These are phyloP conservation scores for Yamadazyma mexicana DNA, from an alignment of 1,139 yeast genomes.

Conservation along the genomic window DNA sequence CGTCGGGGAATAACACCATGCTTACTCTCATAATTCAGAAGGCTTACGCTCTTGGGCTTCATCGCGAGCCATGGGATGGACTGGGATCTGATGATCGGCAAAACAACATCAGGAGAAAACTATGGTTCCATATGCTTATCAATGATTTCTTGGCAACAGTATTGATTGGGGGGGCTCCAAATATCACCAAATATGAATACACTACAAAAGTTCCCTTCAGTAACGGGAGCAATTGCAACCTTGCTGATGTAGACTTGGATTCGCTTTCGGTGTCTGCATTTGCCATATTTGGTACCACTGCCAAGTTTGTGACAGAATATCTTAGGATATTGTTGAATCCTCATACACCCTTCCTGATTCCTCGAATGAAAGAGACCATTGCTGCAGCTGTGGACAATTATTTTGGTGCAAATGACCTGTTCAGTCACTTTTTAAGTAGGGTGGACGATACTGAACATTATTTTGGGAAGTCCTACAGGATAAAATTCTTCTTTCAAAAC, in stretches of 20 bases:
- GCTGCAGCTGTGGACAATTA: not conserved
- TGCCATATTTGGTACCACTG: not conserved
- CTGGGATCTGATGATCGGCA: constrained; percentile 21
- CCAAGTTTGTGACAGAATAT: not conserved
- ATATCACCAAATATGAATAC: constrained; percentile 26
- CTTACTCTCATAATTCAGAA: constrained; percentile 40
- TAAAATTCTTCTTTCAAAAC: constrained; percentile 5
- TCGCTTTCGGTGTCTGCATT: not conserved
- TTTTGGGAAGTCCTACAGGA: constrained; percentile 4
- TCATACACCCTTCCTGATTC: not conserved
- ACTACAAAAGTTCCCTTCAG: constrained; percentile 36
- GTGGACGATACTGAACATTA: constrained; percentile 5
- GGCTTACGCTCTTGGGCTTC: constrained; percentile 46
- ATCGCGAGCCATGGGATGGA: constrained; percentile 36
- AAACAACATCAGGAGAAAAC: constrained; percentile 28
- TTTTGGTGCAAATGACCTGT: constrained; percentile 1
- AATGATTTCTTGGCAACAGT: constrained; percentile 37
- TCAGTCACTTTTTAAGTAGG: not conserved
- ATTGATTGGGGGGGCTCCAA: constrained; percentile 38
- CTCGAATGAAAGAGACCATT: not conserved
- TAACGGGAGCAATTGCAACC: not conserved
- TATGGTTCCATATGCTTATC: constrained; percentile 24
- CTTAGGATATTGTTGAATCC: not conserved
- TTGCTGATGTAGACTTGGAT: not conserved
- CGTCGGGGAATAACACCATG: constrained; percentile 44